Evolutionary conservation across 164 flowering plant species (phyloP).

Genomic region (Stephania cephalantha): DNA sequence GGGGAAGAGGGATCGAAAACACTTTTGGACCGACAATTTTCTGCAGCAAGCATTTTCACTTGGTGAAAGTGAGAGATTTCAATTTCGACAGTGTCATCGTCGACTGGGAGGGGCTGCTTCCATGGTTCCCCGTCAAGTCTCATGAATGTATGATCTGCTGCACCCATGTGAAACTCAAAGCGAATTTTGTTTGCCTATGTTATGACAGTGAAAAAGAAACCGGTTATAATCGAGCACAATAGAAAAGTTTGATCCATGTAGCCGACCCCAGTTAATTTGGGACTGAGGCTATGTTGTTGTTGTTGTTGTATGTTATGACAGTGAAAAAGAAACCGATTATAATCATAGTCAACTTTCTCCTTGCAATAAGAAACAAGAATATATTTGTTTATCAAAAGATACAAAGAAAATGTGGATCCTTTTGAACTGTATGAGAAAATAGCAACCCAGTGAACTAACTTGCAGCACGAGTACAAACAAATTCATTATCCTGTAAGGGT

Average conservation of each 20-base stretch:
- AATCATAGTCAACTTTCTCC: not conserved
- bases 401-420: too few species aligned
- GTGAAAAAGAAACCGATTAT: not conserved
- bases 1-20: conserved; percentile 46
- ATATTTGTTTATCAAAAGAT: too few species aligned
- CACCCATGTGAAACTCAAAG: conserved; percentile 82
- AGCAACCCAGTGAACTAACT: not conserved
- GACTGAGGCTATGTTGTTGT: too few species aligned
- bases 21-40: conserved; percentile 49
- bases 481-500: not conserved
- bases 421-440: not conserved
- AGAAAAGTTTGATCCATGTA: too few species aligned
- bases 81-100: conserved; percentile 66
- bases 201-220: conserved; percentile 1
- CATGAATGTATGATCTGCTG: conserved; percentile 71
- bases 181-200: conserved; percentile 61
- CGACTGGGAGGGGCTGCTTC: conserved; percentile 88
- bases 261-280: too few species aligned
- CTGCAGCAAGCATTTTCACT: conserved; percentile 79
- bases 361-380: not conserved
- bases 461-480: not conserved
- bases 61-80: conserved; percentile 79
- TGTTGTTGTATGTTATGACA: conserved; percentile 22
- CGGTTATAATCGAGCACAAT: too few species aligned
- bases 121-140: conserved; percentile 97